Evolutionary conservation across 768 basidiomycete species (phyloP), one percentile per base, ranked within the genome.

Genomic region (Termitomyces sp.): DNA sequence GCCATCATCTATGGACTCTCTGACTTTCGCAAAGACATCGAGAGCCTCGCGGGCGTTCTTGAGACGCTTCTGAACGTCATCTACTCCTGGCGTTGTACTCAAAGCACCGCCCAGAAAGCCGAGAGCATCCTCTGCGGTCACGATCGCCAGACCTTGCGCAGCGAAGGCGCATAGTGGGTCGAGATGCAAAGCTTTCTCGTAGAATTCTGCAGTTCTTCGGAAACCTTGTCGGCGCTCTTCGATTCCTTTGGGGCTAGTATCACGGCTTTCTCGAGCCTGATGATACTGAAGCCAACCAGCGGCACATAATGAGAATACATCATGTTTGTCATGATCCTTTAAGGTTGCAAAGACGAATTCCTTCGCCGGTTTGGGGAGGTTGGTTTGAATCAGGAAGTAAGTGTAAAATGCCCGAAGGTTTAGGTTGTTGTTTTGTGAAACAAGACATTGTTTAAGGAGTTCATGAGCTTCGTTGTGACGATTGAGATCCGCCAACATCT

Each of bases 321-420:
- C 97, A 65, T 91, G 82, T 64, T 87, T 84, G 67, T 94, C 89
- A 67, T 86, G 81, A 63, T 92, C 87, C 61, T 91, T 91, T 45
- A 98, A 81, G 0, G 94, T 94, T 42, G 82, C 75, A 60, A 87
- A 91, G n/a, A 95, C 91, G 65, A 97, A 96, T 53, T 94, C 91
- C 62, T 89, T 87, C 10, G 94, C 94, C 2, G 76, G 76, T 65
- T 85, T 89, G 8, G 77, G 73, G 31, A 81, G 74, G 64, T 86
- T 85, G 60, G 84, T 84, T 64, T 91, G 86, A 60, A 92, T 82
- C 59, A 97, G 87, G 81, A 95, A 97, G 68, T 93, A 85, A 0
- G 92, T 93, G 73, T 97, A 97, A 72, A 84, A 91, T 0, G 94
- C 92, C 51, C 97, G 93, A 41, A 98, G 78, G 65, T 96, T 91